These are phyloP conservation scores for Ajuga reptans DNA, from an alignment of 305 asterid species.

Conservation along the genomic window DNA sequence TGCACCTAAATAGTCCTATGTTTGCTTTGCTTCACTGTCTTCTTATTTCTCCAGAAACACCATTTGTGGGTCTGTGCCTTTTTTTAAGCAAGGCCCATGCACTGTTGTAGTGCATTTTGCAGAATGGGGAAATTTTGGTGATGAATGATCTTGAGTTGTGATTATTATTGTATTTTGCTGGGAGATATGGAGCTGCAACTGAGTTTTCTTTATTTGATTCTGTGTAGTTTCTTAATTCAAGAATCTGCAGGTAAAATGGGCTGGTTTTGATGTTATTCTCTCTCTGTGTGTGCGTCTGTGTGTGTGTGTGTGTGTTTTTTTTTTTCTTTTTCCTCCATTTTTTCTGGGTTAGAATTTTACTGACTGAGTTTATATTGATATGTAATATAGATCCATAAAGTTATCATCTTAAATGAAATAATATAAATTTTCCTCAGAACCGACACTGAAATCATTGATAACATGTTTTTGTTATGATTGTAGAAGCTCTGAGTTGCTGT, in stretches of 20 bases:
- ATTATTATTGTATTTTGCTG: slow-evolving; percentile 20
- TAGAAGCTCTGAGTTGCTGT: not conserved
- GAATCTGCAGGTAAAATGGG: slow-evolving; percentile 62
- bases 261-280: not conserved
- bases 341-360: too few species aligned
- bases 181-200: slow-evolving; percentile 45
- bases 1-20: slow-evolving; percentile 25
- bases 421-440: not conserved
- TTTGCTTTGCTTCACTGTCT: slow-evolving; percentile 21
- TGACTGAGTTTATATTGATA: not conserved
- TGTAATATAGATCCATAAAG: not conserved
- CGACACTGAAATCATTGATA: not conserved
- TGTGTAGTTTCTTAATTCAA: slow-evolving; percentile 35
- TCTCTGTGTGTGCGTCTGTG: not conserved
- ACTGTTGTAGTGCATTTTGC: slow-evolving; percentile 23
- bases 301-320: not conserved
- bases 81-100: slow-evolving; percentile 32
- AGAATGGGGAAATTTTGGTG: slow-evolving; percentile 16
- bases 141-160: slow-evolving; percentile 28
- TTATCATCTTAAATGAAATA: not conserved
- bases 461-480: not conserved
- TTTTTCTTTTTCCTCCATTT: too few species aligned
- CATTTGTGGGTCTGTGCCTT: slow-evolving; percentile 33
- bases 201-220: slow-evolving; percentile 29
- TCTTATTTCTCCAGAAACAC: slow-evolving; percentile 22